Evolutionary conservation across 2,329 filamentous ascomycete species (phyloP), one percentile per base, ranked within the genome.

Genomic region (Colletotrichum melonis): DNA sequence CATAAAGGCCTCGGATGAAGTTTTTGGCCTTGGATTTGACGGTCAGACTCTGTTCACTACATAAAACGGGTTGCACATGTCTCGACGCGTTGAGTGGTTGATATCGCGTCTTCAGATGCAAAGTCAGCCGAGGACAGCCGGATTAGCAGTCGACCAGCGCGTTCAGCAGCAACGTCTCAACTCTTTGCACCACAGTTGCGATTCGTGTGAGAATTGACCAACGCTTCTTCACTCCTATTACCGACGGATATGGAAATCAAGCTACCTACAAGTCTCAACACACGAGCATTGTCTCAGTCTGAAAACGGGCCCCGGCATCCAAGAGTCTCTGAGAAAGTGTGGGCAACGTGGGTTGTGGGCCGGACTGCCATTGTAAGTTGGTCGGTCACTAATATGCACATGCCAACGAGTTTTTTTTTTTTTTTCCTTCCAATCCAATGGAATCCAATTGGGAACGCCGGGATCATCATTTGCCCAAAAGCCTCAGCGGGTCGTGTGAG

Each of bases 401-500:
- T 38, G 55, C n/a, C 26, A n/a, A 28, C 24, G 22, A 32, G 22
- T 8, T 30, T 57, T 49, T 38, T 35, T 2, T 6, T 14, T 30
- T n/a, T n/a, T n/a, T n/a, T n/a, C n/a, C n/a, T n/a, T n/a, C n/a
- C 30, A 35, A 35, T 35, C 32, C 38, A 60, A 11, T 63, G 14
- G 7, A 55, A 28, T 62, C 67, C 71, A 66, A 57, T 71, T 73
- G 62, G 71, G 62, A 71, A 64, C 24, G 71, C 60, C 71, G 49
- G 56, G 46, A 66, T 63, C 49, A 42, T 73, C 19, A 19, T 46
- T 19, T 62, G 46, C 46, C 46, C 67, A 63, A 65, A 62, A 71
- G 62, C 60, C 67, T 73, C 67, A 35, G 71, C 71, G 67, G 71
- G 67, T 70, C 62, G 66, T 73, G 24, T 57, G 60, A 64, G 70